phyloP scores from a whole-genome alignment of 2,329 filamentous ascomycete species.

The Diaporthe ilicicola region DNA sequence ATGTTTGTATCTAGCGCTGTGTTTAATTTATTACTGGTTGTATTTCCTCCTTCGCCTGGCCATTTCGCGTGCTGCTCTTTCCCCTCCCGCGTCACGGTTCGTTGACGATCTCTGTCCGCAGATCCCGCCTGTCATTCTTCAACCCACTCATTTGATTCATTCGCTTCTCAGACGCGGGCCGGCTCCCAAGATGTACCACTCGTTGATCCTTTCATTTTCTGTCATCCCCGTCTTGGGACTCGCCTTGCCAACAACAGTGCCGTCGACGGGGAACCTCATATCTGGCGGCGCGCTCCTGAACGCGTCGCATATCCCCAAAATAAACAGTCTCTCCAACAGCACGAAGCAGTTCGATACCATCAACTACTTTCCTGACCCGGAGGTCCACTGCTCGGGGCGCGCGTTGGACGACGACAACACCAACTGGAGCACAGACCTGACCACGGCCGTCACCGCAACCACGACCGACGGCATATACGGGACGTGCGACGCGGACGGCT shows the following conservation, averaged over 20 bases:
- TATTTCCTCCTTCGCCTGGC: neutral
- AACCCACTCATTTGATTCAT: constrained; percentile 31
- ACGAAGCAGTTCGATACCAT: constrained; percentile 19
- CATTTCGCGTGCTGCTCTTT: constrained; percentile 12
- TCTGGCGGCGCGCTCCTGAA: neutral
- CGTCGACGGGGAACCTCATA: neutral
- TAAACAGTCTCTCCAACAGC: constrained; percentile 4
- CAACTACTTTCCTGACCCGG: constrained; percentile 31
- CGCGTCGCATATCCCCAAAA: neutral
- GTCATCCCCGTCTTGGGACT: constrained; percentile 25
- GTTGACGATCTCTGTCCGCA: constrained; percentile 29
- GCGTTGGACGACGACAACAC: constrained; percentile 15
- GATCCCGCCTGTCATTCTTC: constrained; percentile 29
- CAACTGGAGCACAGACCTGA: constrained; percentile 5
- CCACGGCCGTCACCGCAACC: constrained; percentile 19
- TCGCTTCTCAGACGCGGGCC: constrained; percentile 29
- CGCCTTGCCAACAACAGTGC: constrained; percentile 22
- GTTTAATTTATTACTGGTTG: constrained; percentile 20
- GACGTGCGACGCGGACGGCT: constrained; percentile 25
- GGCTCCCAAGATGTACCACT: constrained; percentile 31
- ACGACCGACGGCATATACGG: constrained; percentile 27
- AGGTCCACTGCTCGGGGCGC: constrained; percentile 30
- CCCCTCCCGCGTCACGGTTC: neutral
- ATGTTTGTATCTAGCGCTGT: constrained; percentile 4
- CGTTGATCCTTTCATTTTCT: constrained; percentile 22